Base-by-base conservation (phyloP, 257 asterid species). In the Nicotiana undulata region DNA sequence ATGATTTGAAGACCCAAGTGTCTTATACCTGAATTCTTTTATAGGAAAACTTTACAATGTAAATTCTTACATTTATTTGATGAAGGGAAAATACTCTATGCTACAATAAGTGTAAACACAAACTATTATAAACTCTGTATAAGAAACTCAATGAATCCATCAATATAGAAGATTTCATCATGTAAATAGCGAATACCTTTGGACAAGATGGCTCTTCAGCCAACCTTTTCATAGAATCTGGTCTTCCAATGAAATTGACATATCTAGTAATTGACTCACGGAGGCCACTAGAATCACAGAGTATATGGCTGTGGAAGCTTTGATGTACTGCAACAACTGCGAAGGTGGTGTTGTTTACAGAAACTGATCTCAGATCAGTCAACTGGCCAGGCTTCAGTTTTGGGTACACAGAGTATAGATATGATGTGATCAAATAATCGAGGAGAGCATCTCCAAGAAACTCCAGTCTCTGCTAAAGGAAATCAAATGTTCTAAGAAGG, bases 401-500 rank as follows among this genome's bases (percentile, higher is more conserved):
- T 52, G 99, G 98, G 82, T 94, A 94, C 80, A 82, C 93, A n/a
- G 98, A 89, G 81, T 86, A 96, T 60, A 94, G 86, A 90, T 94
- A 96, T 80, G 98, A 91, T 81, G 98, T 94, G 87, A 96, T 90
- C 91, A 96, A 82, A 89, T 96, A 96, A 88, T 96, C 99, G 93
- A 96, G 86, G 84, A 91, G 95, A 67, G 99, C 98, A 90, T 96
- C 99, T 85, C 99, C 99, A 17, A 96, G 97, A 88, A 89, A 94
- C 88, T 96, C 99, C 75, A 96, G 91, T 79, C 99, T 91, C 98
- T 94, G 97, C 84, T 81, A 61, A 89, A 83, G 83, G 32, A 85
- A 81, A 75, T 31, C 83, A 82, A 81, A 37, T 32, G 63, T 82
- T 65, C 81, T 24, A 17, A 24, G 76, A 51, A 56, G 29, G 28